Base-by-base conservation (phyloP, 1,284 basidiomycete species). In the Stygiomarasmius scandens region DNA sequence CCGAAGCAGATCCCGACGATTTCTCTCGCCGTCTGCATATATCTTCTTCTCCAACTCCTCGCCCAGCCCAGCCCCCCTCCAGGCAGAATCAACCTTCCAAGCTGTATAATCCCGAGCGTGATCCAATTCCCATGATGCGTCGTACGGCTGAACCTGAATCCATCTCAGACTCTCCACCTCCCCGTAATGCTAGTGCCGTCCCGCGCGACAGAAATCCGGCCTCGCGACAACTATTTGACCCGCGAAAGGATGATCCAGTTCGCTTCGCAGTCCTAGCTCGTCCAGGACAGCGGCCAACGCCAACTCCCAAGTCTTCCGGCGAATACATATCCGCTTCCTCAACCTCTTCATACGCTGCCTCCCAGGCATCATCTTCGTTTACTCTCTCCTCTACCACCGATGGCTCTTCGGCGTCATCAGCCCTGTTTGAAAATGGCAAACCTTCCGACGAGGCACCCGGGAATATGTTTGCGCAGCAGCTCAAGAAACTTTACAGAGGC, bases 221-320 rank as follows among this genome's bases (percentile, higher is more conserved):
- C 53, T 25, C 73, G 25, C 81, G 86, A 4, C 88, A 90, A 62
- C 80, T 96, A 0, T 95, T 94, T 59, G 92, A 95, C 68, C 89
- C 88, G 59, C 78, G 89, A 49, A 89, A 89, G 69, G 89, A 96
- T 69, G 90, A 96, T 69, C 91, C 93, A 0, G 84, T 94, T 45
- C 83, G 87, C 6, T 95, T 94, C 71, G 77, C 83, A 41, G 83
- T 85, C 16, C 80, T 86, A 50, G 73, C 82, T 1, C 82, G 83
- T 23, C 82, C 86, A 48, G 62, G 66, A 61, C 65, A 72, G 58
- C 65, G 72, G 11, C 71, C 75, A 1, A 66, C 74, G 1, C 82
- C 82, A 5, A 76, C 79, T n/a, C 78, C 84, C 36, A 87, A 87
- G 64, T 78, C 80, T 6, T 85, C 84, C 0, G 83, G 77, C 22